Evolutionary conservation across 768 basidiomycete genomes (phyloP).

Genomic region (Dentipellis sp.): DNA sequence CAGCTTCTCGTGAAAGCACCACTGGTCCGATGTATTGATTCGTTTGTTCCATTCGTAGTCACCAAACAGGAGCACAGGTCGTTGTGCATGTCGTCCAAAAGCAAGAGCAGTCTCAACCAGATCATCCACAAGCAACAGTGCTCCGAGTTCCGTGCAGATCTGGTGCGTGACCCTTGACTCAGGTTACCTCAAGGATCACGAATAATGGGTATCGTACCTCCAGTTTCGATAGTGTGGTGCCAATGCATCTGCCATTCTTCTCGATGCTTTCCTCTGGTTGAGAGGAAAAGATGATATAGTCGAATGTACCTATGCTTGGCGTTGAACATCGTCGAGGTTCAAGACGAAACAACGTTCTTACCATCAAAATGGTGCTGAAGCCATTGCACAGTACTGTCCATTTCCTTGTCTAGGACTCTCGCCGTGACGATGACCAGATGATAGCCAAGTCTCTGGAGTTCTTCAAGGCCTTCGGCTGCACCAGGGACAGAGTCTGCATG

Average conservation of each 20-base stretch:
- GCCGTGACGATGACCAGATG: constrained; percentile 7
- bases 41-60: constrained; percentile 14
- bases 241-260: constrained; percentile 1
- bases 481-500: constrained; percentile 7
- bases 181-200: too few species aligned
- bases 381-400: constrained; percentile 9
- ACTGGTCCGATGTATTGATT: not conserved
- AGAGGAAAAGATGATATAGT: constrained; percentile 6
- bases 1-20: constrained; percentile 9
- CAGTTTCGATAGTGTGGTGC: constrained; percentile 7
- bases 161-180: not conserved
- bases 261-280: not conserved
- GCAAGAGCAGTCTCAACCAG: constrained; percentile 8
- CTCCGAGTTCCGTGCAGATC: constrained; percentile 1
- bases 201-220: not conserved
- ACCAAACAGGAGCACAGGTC: constrained; percentile 6
- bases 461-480: constrained; percentile 4
- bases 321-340: not conserved
- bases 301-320: not conserved
- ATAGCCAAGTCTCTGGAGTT: constrained; percentile 4
- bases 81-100: constrained; percentile 4
- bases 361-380: constrained; percentile 9
- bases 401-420: constrained; percentile 1
- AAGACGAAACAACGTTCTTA: not conserved
- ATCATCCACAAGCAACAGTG: constrained; percentile 9